phyloP scores from a whole-genome alignment of 805 yeast species.

The Kodamaea lidongshanica region DNA sequence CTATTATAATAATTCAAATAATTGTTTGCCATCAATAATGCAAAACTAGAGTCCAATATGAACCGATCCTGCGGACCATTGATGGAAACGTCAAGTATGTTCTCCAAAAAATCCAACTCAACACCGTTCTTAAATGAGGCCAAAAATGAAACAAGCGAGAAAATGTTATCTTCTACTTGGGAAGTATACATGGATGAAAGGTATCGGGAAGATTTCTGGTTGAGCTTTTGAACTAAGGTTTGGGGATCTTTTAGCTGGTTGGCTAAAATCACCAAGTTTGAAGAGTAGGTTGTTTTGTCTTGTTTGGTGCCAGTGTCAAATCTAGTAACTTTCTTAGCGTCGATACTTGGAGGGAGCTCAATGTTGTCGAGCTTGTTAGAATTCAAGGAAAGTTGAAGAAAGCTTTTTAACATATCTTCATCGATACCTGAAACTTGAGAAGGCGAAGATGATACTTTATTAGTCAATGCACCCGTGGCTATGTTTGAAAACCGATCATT shows the following conservation, averaged over 20 bases:
- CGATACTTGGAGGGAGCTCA: constrained; percentile 32
- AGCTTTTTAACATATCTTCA: too few relatives aligned
- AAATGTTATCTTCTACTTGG: constrained; percentile 17
- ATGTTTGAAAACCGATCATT: too few relatives aligned
- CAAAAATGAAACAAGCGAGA: constrained; percentile 4
- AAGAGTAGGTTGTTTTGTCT: constrained; percentile 9
- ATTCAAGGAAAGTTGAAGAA: too few relatives aligned
- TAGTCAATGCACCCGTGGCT: too few relatives aligned
- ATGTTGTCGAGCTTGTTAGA: constrained; percentile 25
- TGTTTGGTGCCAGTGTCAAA: constrained; percentile 3
- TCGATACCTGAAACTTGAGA: too few relatives aligned
- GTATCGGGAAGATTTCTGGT: constrained; percentile 4
- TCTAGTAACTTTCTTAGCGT: constrained; percentile 25
- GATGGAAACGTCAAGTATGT: constrained; percentile 10
- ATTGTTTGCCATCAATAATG: constrained; percentile 31
- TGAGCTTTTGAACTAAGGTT: constrained; percentile 1
- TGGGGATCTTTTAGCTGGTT: constrained; percentile 8
- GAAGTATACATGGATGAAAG: constrained; percentile 15
- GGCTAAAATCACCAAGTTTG: constrained; percentile 13
- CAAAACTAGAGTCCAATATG: constrained; percentile 9
- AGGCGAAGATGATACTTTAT: too few relatives aligned
- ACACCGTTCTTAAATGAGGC: constrained; percentile 3
- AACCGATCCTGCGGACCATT: constrained; percentile 5
- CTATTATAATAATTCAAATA: constrained; percentile 7
- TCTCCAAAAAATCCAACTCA: constrained; percentile 10